phyloP scores from a whole-genome alignment of 805 yeast species.

The Wickerhamomyces bovis region DNA sequence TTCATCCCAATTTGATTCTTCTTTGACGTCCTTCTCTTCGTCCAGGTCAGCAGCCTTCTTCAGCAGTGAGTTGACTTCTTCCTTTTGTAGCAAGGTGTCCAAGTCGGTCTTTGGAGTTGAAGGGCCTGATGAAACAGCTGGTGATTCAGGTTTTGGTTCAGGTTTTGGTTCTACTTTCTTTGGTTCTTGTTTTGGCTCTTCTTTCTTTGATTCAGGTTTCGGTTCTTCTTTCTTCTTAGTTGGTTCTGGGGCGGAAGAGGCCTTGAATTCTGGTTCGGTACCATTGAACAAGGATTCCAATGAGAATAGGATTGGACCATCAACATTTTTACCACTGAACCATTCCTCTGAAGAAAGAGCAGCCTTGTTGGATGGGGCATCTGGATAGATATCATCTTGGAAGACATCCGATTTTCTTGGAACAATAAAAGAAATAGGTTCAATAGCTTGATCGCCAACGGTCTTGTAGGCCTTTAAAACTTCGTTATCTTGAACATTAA shows the following conservation, averaged over 20 bases:
- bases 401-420: slow-evolving; percentile 93
- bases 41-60: slow-evolving; percentile 39
- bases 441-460: slow-evolving; percentile 77
- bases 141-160: slow-evolving; percentile 9
- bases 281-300: slow-evolving; percentile 83
- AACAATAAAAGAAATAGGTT: slow-evolving; percentile 87
- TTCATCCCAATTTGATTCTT: slow-evolving; percentile 31
- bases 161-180: slow-evolving; percentile 20
- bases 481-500: slow-evolving; percentile 79
- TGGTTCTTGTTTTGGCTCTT: slow-evolving; percentile 16
- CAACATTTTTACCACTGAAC: slow-evolving; percentile 70
- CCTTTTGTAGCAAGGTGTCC: slow-evolving; percentile 42
- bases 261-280: slow-evolving; percentile 41
- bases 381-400: slow-evolving; percentile 90
- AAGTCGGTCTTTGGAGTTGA: slow-evolving; percentile 36
- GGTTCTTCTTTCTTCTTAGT: slow-evolving; percentile 18
- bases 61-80: slow-evolving; percentile 41
- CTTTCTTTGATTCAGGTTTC: slow-evolving; percentile 16
- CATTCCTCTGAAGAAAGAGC: slow-evolving; percentile 79
- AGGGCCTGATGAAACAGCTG: slow-evolving; percentile 5
- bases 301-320: slow-evolving; percentile 73
- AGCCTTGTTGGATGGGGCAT: slow-evolving; percentile 74
- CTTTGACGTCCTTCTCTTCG: slow-evolving; percentile 28
- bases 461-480: slow-evolving; percentile 78
- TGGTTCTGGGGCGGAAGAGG: slow-evolving; percentile 19